Conservation (phyloP, 192 early-diverging fungal genomes). For the Pilaira anomala region DNA sequence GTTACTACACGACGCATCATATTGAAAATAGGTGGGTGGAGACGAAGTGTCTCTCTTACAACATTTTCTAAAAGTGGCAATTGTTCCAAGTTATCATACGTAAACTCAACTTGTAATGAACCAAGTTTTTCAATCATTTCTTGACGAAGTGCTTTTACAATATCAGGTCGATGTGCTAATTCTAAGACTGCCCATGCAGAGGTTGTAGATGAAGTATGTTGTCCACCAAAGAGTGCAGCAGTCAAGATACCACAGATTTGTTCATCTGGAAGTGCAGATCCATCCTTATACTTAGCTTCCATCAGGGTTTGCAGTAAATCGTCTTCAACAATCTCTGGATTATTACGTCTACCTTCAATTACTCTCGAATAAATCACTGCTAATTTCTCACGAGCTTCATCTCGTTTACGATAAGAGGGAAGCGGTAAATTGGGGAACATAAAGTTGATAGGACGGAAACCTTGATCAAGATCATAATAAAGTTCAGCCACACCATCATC, state of each 20-base stretch:
- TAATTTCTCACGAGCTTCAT: slow-evolving; percentile 79
- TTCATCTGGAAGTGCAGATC: slow-evolving; percentile 75
- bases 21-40: slow-evolving; percentile 90
- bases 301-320: slow-evolving; percentile 85
- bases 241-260: slow-evolving; percentile 94
- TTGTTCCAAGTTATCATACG: slow-evolving; percentile 73
- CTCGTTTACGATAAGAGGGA: slow-evolving; percentile 80
- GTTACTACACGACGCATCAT: slow-evolving; percentile 88
- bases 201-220: slow-evolving; percentile 94
- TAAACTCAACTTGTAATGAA: slow-evolving; percentile 47
- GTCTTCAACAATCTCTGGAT: slow-evolving; percentile 20
- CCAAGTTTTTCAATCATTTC: slow-evolving; percentile 72
- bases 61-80: slow-evolving; percentile 73
- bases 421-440: slow-evolving; percentile 90
- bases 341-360: slow-evolving; percentile 71
- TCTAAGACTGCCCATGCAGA: slow-evolving; percentile 87
- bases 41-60: slow-evolving; percentile 88
- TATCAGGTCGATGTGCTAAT: slow-evolving; percentile 71
- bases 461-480: slow-evolving; percentile 92
- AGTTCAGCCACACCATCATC: slow-evolving; percentile 69
- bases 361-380: slow-evolving; percentile 73
- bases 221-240: slow-evolving; percentile 92
- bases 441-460: slow-evolving; percentile 92
- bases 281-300: slow-evolving; percentile 85
- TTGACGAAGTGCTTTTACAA: slow-evolving; percentile 60